Evolutionary conservation across 2,329 filamentous ascomycete genomes (phyloP), one percentile per base, ranked within the genome.

Genomic region (Arthroderma sp.): DNA sequence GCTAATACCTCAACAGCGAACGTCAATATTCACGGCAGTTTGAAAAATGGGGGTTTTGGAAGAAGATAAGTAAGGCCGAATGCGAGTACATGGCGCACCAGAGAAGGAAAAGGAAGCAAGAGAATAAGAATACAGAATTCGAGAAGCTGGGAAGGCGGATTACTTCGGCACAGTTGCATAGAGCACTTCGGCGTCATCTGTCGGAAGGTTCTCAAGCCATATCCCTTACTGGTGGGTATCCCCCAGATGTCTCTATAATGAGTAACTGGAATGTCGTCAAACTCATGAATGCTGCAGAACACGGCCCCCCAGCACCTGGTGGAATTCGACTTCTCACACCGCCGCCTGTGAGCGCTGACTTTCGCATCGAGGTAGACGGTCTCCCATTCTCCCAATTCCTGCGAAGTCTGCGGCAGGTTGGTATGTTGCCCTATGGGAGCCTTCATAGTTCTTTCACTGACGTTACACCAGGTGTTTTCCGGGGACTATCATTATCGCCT

Each of bases 361-460:
- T 34, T 40, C 5, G 34, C 29, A 45, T 45, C 36, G 43, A 40
- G 32, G 11, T 45, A 27, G 37, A 27, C 38, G 1, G 6, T 27
- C 43, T 45, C 15, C 43, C 43, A 10, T 40, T 45, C 43, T 45
- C 40, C 38, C 36, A 40, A 33, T 45, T 45, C 4, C 27, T 34
- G 28, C 43, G 40, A 22, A 32, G 31, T 15, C 43, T 45, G 29
- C 43, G 28, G 15, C 32, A 45, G 4, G 29, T 37, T 40, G 11
- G 43, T 45, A 34, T 40, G 43, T 34, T 11, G 15, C 33, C 6
- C 28, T 6, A 10, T 45, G 15, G 10, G 3, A 36, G 33, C 6
- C 10, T 1, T 40, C 36, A 3, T 1, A 5, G 33, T 11, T 1
- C 22, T 27, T 38, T 37, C 27, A 27, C 42, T 43, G 9, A 43